Base-by-base conservation (phyloP, 2,329 filamentous ascomycete genomes). In the Sphaerulina populicola region DNA sequence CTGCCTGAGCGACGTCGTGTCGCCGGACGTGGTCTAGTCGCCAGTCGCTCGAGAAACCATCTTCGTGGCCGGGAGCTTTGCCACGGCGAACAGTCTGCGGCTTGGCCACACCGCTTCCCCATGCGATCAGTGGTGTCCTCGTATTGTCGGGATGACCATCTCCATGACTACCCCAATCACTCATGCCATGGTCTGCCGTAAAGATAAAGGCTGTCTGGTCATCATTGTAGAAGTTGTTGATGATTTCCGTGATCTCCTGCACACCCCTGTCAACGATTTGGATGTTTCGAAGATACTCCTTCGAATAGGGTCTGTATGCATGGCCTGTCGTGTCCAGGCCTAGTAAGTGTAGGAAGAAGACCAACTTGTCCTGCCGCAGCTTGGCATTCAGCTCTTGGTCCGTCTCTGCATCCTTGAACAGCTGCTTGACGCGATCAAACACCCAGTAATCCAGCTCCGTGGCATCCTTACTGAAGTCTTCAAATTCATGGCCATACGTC, bases 141-240 rank as follows among this genome's bases (percentile, higher is more conserved):
- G 93, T 98, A 63, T 97, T 98, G 68, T 98, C 87, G 0, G 93
- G 93, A 69, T 98, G 90, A 6, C 93, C 93, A 68, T 98, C 93
- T 35, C 94, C 94, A 67, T 98, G 94, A 61, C 90, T 97, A n/a
- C 94, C 93, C 84, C 86, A 96, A 69, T 98, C 93, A 64, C 88
- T 97, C 93, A 98, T 98, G 14, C 93, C 93, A 68, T 98, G 93
- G 65, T 98, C 93, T 6, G 93, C 93, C 1, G 94, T 98, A 66
- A 98, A 98, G 12, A 98, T 81, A 66, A 91, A 98, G 0, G 94
- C 88, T 0, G 93, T 97, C 68, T 93, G 83, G 49, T 80, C 85
- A 57, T 81, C 80, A 60, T 72, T 77, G 63, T 96, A 98, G 66
- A 97, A 98, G 10, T 85, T 79, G 33, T 94, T 81, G 44, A 96